Percentiles rank a stretch among this genome's conserved stretches.
Evolutionary conservation across 352 stramenopile species (phyloP).

Genomic region (Phytophthora vignae): DNA sequence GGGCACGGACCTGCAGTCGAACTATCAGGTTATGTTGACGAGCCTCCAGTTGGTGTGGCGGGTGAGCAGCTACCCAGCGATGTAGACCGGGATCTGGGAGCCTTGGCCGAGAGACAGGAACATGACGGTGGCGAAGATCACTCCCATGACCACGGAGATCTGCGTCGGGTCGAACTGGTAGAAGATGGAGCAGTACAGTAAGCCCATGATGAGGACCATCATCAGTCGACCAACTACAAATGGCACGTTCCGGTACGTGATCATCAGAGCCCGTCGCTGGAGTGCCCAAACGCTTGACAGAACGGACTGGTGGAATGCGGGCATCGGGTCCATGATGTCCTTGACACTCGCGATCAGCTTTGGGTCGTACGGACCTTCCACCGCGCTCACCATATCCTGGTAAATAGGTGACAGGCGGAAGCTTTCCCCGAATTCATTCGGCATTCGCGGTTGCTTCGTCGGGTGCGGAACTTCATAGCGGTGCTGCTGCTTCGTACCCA

Average conservation of each 20-base stretch:
- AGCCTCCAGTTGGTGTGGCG: too few species aligned
- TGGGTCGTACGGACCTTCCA: constrained; percentile 21
- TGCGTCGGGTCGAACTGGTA: constrained; percentile 29
- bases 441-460: constrained; percentile 13
- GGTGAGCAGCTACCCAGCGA: not conserved
- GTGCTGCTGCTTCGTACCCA: constrained; percentile 43
- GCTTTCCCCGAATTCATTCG: constrained; percentile 41
- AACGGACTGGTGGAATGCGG: constrained; percentile 39
- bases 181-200: constrained; percentile 42
- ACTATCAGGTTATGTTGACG: too few species aligned
- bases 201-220: constrained; percentile 53
- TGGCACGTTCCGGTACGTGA: constrained; percentile 58
- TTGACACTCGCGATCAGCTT: constrained; percentile 30
- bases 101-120: constrained; percentile 22
- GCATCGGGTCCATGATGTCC: constrained; percentile 38
- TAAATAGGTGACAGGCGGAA: constrained; percentile 34
- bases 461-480: constrained; percentile 11
- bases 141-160: constrained; percentile 25
- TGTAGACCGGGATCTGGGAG: constrained; percentile 21
- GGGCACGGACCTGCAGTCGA: too few species aligned
- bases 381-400: constrained; percentile 10
- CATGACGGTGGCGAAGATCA: constrained; percentile 28
- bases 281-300: constrained; percentile 32
- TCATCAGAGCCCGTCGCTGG: constrained; percentile 55
- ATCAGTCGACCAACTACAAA: constrained; percentile 46